phyloP scores from a whole-genome alignment of 2,329 filamentous ascomycete genomes.

The Pseudogymnoascus pannorum region DNA sequence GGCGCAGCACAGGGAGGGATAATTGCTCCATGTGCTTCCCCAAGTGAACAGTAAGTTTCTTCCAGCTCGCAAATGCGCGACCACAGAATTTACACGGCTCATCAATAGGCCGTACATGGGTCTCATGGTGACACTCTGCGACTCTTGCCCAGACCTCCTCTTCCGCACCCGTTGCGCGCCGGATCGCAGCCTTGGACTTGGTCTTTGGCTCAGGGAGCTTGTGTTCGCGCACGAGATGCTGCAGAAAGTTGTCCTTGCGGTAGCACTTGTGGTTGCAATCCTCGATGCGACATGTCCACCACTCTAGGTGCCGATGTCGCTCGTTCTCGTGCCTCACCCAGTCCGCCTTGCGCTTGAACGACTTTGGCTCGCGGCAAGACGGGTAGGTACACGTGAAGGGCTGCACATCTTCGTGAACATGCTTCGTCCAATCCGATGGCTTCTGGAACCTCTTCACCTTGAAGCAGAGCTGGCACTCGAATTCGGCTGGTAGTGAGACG shows the following conservation, averaged over 20 bases:
- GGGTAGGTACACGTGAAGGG: conserved; percentile 91
- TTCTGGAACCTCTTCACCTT: conserved; percentile 79
- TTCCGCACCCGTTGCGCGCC: conserved; percentile 43
- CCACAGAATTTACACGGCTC: conserved; percentile 86
- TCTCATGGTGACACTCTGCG: conserved; percentile 68
- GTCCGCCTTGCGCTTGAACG: conserved; percentile 91
- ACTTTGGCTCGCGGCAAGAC: conserved; percentile 74
- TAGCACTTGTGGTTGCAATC: conserved; percentile 80
- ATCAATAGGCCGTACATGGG: conserved; percentile 54
- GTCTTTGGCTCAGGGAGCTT: conserved; percentile 76
- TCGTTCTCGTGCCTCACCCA: conserved; percentile 95
- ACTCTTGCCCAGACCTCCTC: conserved; percentile 72
- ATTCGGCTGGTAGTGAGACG: conserved; percentile 69
- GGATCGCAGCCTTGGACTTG: conserved; percentile 64
- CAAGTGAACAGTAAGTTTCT: conserved; percentile 87
- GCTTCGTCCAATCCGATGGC: conserved; percentile 94
- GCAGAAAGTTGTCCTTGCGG: conserved; percentile 85
- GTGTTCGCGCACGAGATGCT: conserved; percentile 86
- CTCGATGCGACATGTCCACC: conserved; percentile 78
- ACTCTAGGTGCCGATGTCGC: conserved; percentile 79
- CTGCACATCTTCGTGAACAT: conserved; percentile 88
- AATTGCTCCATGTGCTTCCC: conserved; percentile 94
- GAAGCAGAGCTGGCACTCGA: conserved; percentile 86
- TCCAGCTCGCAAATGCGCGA: conserved; percentile 75
- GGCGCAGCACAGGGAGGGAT: conserved; percentile 67